Evolutionary conservation across 2,329 filamentous ascomycete species (phyloP).

Genomic region (Colletotrichum tamarilloi): DNA sequence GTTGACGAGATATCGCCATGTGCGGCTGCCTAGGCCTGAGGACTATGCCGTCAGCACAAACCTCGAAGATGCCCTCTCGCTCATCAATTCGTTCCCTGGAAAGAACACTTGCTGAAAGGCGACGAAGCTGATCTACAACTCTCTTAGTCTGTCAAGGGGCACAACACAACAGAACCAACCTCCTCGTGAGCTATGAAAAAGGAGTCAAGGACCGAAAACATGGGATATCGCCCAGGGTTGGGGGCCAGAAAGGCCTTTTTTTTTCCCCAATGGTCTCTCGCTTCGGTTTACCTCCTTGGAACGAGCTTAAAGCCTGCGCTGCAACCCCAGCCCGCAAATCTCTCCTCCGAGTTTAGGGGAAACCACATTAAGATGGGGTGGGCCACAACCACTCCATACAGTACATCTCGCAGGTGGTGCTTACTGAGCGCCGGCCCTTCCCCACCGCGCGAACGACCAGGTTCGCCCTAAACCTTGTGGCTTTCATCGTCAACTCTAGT

Average conservation of each 20-base stretch:
- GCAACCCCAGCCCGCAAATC: constrained; percentile 11
- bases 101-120: not conserved
- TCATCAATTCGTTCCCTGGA: not conserved
- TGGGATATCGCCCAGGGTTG: not conserved
- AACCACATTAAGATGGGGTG: not conserved
- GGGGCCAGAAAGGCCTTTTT: constrained; percentile 8
- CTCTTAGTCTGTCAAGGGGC: not conserved
- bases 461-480: not conserved
- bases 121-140: not conserved
- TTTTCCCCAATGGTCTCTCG: not conserved
- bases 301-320: not conserved
- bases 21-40: not conserved
- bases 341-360: not conserved
- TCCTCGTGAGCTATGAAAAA: not conserved
- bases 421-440: constrained; percentile 16
- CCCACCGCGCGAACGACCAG: not conserved
- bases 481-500: not conserved
- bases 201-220: not conserved
- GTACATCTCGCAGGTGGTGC: not conserved
- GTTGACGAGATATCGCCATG: not conserved
- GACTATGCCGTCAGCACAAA: not conserved
- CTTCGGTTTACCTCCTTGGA: constrained; percentile 13
- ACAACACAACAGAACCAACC: not conserved
- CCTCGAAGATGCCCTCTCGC: not conserved
- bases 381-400: not conserved